Evolutionary conservation across 2,329 filamentous ascomycete genomes (phyloP).

Genomic region (Apiospora kogelbergensis): DNA sequence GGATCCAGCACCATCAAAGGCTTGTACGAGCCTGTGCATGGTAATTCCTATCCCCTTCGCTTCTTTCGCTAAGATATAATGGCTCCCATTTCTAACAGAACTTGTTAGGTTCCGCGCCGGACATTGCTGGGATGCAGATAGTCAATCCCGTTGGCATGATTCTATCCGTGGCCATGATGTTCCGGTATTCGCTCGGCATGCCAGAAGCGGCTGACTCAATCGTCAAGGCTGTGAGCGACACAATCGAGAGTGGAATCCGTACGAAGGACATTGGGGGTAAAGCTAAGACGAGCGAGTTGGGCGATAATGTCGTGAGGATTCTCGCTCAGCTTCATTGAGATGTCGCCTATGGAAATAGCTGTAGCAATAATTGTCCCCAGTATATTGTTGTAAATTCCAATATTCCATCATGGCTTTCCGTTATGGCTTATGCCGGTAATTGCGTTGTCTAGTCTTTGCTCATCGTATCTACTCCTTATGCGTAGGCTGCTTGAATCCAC

Average conservation of each 20-base stretch:
- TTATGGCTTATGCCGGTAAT: no score
- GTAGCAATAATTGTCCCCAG: neutral
- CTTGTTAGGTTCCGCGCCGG: slow-evolving; percentile 73
- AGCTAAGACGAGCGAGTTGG: slow-evolving; percentile 68
- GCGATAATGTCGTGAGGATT: slow-evolving; percentile 47
- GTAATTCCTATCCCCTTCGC: slow-evolving; percentile 44
- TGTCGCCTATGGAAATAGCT: no score
- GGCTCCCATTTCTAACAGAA: neutral
- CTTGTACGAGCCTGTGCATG: slow-evolving; percentile 97
- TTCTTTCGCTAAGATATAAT: neutral
- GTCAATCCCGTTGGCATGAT: slow-evolving; percentile 93
- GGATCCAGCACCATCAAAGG: slow-evolving; percentile 83
- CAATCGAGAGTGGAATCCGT: slow-evolving; percentile 74
- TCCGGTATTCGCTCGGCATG: slow-evolving; percentile 85
- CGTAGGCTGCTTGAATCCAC: no score
- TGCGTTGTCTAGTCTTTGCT: no score
- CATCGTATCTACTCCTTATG: no score
- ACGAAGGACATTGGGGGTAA: slow-evolving; percentile 85
- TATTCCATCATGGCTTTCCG: no score
- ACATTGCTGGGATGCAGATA: slow-evolving; percentile 88
- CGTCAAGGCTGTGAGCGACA: slow-evolving; percentile 76
- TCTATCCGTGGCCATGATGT: slow-evolving; percentile 91
- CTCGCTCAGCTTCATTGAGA: no score
- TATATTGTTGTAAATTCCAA: no score
- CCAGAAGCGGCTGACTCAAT: slow-evolving; percentile 74